Base-by-base conservation (phyloP, 2,329 filamentous ascomycete genomes). In the Cryphonectria naterciae region DNA sequence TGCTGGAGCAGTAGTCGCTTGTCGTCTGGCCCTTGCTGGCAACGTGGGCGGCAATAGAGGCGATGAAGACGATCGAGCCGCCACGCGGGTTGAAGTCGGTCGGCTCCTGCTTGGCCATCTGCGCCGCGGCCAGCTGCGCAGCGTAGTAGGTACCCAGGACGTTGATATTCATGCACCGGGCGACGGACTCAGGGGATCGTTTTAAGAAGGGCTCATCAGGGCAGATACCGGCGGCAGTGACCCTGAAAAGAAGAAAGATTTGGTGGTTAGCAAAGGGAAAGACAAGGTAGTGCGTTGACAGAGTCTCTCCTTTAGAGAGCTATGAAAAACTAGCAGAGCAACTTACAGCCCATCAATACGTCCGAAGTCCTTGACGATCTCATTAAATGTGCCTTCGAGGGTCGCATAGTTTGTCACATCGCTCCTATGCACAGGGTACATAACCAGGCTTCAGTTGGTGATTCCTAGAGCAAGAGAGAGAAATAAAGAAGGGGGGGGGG, bases 1-100 rank as follows among this genome's bases (percentile, higher is more conserved):
- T 87, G 58, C 79, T 82, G 2, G 83, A 81, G 68, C 81, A 83
- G 74, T 86, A 86, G 25, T 78, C 79, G 68, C 78, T 79, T 0
- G 75, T 78, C 13, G 63, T 71, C 68, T 80, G 79, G 17, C 74
- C 77, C 41, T 78, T 77, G 67, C 76, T 78, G 6, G 77, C 76
- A 11, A 75, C 72, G 52, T 79, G 74, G 0, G 78, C 78, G 11
- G 79, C 75, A 58, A 79, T 78, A 5, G 78, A 81, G 6, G 77
- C 79, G 66, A 80, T 79, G 68, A 79, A 67, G 15, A 80, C 76
- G 46, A 80, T 78, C 0, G 77, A 79, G 3, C 78, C 79, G 19
- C 75, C 77, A 0, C 74, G 65, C 0, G 74, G 69, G 46, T 76
- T 77, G 52, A 72, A 72, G 0, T 73, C 70, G 11, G 74, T 75